Percentiles rank a stretch among this genome's conserved stretches.
phyloP scores from a whole-genome alignment of 768 basidiomycete species.

The Scleroderma bovista region DNA sequence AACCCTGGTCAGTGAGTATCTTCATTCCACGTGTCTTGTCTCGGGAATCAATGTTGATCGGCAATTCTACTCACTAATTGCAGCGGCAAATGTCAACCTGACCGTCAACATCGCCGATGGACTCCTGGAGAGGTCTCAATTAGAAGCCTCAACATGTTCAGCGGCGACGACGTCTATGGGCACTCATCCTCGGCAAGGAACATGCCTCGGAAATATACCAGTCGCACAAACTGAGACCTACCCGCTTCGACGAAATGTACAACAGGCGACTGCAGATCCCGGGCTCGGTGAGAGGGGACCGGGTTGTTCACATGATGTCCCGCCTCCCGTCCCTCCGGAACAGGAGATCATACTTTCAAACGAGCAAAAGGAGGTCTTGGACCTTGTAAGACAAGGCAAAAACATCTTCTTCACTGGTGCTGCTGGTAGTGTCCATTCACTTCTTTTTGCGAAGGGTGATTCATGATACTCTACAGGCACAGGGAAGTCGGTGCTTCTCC shows the following conservation, averaged over 20 bases:
- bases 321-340: constrained; percentile 1
- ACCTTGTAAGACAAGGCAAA: constrained; percentile 44
- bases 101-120: background rate
- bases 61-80: background rate
- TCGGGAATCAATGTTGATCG: background rate
- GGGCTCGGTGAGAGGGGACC: background rate
- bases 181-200: background rate
- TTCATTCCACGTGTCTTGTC: background rate
- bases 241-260: background rate
- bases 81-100: background rate
- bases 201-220: background rate
- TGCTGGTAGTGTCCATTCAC: constrained; percentile 43
- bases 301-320: background rate
- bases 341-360: constrained; percentile 23
- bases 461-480: constrained; percentile 38
- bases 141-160: background rate
- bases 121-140: background rate
- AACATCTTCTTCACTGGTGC: constrained; percentile 75
- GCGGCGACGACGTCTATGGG: background rate
- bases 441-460: background rate
- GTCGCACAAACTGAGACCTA: background rate
- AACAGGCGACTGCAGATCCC: background rate
- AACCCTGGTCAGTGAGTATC: constrained; percentile 16
- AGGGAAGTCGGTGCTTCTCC: constrained; percentile 66
- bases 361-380: constrained; percentile 40